phyloP scores from a whole-genome alignment of 2,329 filamentous ascomycete genomes.

The Cadophora malorum region DNA sequence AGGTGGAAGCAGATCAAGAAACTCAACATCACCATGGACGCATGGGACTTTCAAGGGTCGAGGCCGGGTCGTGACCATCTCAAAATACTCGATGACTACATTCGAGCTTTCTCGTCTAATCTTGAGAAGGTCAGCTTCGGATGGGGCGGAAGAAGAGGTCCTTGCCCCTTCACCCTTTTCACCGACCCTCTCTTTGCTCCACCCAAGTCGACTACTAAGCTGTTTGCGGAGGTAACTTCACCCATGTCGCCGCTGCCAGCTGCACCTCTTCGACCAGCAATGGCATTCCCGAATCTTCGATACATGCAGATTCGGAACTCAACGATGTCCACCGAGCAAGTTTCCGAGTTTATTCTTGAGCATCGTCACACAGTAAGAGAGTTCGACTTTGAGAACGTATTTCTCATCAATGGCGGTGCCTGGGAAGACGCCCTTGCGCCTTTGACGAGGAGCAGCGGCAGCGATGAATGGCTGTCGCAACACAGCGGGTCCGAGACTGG shows the following conservation, averaged over 20 bases:
- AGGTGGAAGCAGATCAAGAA: constrained; percentile 81
- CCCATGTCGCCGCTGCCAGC: constrained; percentile 68
- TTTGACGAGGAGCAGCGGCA: constrained; percentile 56
- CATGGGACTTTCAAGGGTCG: constrained; percentile 67
- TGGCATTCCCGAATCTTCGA: constrained; percentile 71
- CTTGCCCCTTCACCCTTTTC: constrained; percentile 73
- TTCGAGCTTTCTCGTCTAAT: constrained; percentile 69
- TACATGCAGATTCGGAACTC: constrained; percentile 76
- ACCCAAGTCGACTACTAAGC: constrained; percentile 59
- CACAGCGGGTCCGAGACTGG: constrained; percentile 43
- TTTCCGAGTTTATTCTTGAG: constrained; percentile 69
- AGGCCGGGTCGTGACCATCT: constrained; percentile 71
- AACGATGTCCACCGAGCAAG: constrained; percentile 72
- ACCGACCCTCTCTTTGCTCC: constrained; percentile 70
- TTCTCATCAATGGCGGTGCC: constrained; percentile 68
- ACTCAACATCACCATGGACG: constrained; percentile 74
- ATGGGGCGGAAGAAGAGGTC: constrained; percentile 77
- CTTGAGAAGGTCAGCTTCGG: constrained; percentile 77
- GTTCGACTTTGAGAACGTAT: constrained; percentile 81
- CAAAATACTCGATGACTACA: constrained; percentile 82
- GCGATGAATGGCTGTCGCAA: constrained; percentile 49
- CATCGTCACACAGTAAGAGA: constrained; percentile 75
- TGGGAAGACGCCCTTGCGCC: constrained; percentile 87
- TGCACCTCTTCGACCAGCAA: constrained; percentile 57
- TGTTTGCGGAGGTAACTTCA: constrained; percentile 69